Base-by-base conservation (phyloP, 2,329 filamentous ascomycete species). In the Botryotinia narcissicola region DNA sequence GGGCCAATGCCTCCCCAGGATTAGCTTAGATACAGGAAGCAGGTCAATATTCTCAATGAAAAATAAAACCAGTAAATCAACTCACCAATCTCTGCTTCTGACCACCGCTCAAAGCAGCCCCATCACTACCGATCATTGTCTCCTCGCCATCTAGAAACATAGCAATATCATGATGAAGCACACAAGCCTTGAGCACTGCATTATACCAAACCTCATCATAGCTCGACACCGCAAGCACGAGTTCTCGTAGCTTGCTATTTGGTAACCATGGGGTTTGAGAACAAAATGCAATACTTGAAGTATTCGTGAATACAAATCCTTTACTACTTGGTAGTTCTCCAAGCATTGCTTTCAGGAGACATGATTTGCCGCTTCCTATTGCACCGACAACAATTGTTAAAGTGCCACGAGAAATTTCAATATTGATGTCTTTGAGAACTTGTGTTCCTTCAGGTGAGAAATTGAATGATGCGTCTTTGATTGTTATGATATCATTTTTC, bases 241-340 rank as follows among this genome's bases (percentile, higher is more conserved):
- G 83, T 0, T 83, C 75, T 12, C 79, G 79, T n/a, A 86, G 76
- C 0, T 81, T 82, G 2, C 75, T 79, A 73, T 86, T 86, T 6
- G 80, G 80, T 2, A 85, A 79, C 84, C 84, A 87, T 0, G 84
- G 82, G 0, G 78, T 79, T 70, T 87, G 85, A 62, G 82, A 81
- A 71, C 84, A 85, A 75, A 83, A 86, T 0, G 82, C 83, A 20
- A 84, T 68, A 3, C 70, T 70, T 7, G 57, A 69, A 10, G 73
- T 62, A 14, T 35, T 60, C n/a, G 75, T 37, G 18, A 73, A 51
- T 6, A 78, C 59, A 8, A 59, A 75, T 32, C 78, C 78, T 62
- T 72, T 37, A 3, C 71, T 57, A 7, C 37, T 64, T 1, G 64
- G 62, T 35, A 74, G 74, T 54, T 79, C 78, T 22, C 80, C 78